These are phyloP conservation scores for Colletotrichum salicis DNA, from an alignment of 2,329 filamentous ascomycete species.

Conservation along the genomic window DNA sequence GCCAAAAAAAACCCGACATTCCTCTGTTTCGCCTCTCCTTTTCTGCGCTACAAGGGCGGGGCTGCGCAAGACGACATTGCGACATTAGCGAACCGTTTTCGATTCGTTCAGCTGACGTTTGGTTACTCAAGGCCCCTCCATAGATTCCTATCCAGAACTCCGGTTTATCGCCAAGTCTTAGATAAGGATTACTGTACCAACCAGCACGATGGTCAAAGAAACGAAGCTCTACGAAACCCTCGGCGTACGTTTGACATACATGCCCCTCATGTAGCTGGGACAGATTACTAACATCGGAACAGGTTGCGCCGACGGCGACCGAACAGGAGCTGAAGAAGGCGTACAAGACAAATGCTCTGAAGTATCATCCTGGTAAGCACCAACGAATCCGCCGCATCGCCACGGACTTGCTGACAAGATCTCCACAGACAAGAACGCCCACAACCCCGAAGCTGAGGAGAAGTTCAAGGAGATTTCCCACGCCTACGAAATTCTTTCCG, in stretches of 20 bases:
- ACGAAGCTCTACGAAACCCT: slow-evolving; percentile 83
- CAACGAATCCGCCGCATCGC: neutral
- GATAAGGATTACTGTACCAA: slow-evolving; percentile 22
- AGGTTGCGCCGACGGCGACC: slow-evolving; percentile 83
- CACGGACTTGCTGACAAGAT: neutral
- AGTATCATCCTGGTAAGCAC: slow-evolving; percentile 83
- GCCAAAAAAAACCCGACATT: too few species aligned
- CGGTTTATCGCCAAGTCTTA: slow-evolving; percentile 16
- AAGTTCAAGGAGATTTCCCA: slow-evolving; percentile 99
- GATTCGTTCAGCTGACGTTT: slow-evolving; percentile 14
- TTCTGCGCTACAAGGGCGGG: neutral
- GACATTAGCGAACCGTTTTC: neutral
- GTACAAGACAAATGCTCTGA: slow-evolving; percentile 85
- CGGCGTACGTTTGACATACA: slow-evolving; percentile 66
- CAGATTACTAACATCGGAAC: slow-evolving; percentile 2
- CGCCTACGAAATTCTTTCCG: slow-evolving; percentile 94
- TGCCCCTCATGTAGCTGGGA: neutral
- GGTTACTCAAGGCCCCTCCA: slow-evolving; percentile 19
- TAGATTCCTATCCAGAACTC: slow-evolving; percentile 15
- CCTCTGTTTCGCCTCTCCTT: neutral
- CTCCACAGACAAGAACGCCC: slow-evolving; percentile 88
- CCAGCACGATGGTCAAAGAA: slow-evolving; percentile 76
- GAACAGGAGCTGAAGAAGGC: slow-evolving; percentile 92
- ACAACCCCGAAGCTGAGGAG: slow-evolving; percentile 91
- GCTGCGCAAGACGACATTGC: neutral